These are phyloP conservation scores for Eucalyptus marginata DNA, from an alignment of 345 rosid genomes.

Conservation along the genomic window DNA sequence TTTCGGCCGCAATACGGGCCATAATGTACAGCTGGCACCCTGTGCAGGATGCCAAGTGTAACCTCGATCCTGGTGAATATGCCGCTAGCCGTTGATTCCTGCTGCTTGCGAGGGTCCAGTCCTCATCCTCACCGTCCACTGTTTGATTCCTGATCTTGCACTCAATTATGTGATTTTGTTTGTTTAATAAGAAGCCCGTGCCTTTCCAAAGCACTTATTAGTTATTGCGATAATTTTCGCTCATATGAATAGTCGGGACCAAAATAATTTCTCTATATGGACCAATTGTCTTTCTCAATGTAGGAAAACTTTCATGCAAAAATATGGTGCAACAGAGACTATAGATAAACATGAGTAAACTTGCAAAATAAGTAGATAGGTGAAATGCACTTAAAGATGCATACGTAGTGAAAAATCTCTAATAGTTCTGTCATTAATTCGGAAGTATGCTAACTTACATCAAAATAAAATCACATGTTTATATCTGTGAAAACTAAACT, in stretches of 20 bases:
- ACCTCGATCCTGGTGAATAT: constrained; percentile 91
- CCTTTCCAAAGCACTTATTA: not conserved
- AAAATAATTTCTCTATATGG: too few relatives aligned
- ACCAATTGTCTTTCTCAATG: too few relatives aligned
- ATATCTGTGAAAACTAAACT: too few relatives aligned
- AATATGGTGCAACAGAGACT: not conserved
- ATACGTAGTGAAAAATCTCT: not conserved
- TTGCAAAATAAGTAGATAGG: not conserved
- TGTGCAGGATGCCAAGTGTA: constrained; percentile 60
- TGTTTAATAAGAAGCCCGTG: not conserved
- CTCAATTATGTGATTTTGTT: not conserved
- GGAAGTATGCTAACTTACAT: too few relatives aligned
- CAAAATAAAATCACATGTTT: too few relatives aligned
- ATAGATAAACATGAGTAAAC: too few relatives aligned
- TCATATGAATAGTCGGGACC: too few relatives aligned
- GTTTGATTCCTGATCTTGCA: constrained; percentile 13
- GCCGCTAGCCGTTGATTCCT: constrained; percentile 97
- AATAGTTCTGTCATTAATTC: too few relatives aligned
- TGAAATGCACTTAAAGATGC: too few relatives aligned
- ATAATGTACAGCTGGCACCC: constrained; percentile 78
- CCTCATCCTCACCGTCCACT: constrained; percentile 14
- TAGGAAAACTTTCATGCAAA: not conserved
- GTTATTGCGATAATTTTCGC: too few relatives aligned
- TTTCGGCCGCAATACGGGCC: constrained; percentile 81
- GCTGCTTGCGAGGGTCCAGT: constrained; percentile 38